Evolutionary conservation across 2,329 filamentous ascomycete genomes (phyloP).

Genomic region (Ophiobolus disseminans): DNA sequence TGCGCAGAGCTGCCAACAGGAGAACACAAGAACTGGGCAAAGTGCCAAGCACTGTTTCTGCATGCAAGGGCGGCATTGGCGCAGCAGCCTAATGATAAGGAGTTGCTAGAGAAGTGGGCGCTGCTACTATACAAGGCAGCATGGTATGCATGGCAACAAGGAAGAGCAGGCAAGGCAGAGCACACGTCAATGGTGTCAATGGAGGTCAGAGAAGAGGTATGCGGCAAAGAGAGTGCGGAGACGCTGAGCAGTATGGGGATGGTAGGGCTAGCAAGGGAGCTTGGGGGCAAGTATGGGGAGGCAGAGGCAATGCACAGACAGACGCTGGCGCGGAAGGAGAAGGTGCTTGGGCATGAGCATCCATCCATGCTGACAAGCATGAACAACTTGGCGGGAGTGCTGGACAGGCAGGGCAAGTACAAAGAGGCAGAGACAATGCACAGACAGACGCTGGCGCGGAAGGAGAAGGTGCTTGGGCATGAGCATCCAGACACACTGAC

Average conservation of each 20-base stretch:
- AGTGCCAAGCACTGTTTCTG: constrained; percentile 8
- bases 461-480: too few species aligned
- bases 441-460: too few species aligned
- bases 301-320: constrained; percentile 10
- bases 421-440: too few species aligned
- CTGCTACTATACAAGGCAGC: constrained; percentile 14
- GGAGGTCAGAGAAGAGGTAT: constrained; percentile 8
- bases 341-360: too few species aligned
- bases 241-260: constrained; percentile 9
- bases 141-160: constrained; percentile 13
- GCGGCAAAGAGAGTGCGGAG: constrained; percentile 10
- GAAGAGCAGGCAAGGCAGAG: constrained; percentile 5
- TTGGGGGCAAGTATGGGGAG: constrained; percentile 11
- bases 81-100: constrained; percentile 8
- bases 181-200: constrained; percentile 7
- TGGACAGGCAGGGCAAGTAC: too few species aligned
- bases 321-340: too few species aligned
- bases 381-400: too few species aligned
- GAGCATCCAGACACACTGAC: too few species aligned
- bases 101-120: constrained; percentile 10
- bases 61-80: constrained; percentile 4
- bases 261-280: constrained; percentile 2
- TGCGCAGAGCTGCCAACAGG: constrained; percentile 12
- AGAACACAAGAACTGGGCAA: constrained; percentile 15
- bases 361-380: too few species aligned